phyloP scores from a whole-genome alignment of 2,329 filamentous ascomycete species.

The Fusarium solani-melongenae region DNA sequence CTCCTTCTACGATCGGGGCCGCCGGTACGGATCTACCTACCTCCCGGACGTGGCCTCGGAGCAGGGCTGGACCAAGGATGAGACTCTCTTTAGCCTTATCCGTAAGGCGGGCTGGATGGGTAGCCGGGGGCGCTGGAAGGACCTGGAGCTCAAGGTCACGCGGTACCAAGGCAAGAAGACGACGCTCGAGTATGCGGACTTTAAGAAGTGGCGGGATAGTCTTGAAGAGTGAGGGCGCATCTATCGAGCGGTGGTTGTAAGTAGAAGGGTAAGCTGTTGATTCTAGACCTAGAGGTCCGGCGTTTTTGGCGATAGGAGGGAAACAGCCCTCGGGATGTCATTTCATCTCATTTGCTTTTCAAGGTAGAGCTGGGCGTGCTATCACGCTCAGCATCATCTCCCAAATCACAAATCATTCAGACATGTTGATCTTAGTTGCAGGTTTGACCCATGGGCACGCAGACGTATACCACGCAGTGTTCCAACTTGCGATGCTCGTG shows the following conservation, averaged over 20 bases:
- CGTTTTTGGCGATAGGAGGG: slow-evolving; percentile 33
- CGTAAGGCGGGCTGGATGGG: slow-evolving; percentile 94
- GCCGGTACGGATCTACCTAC: slow-evolving; percentile 87
- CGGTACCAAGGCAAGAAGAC: slow-evolving; percentile 89
- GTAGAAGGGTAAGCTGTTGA: slow-evolving; percentile 38
- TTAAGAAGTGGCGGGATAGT: slow-evolving; percentile 84
- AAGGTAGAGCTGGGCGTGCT: slow-evolving; percentile 30
- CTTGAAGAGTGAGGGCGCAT: slow-evolving; percentile 50
- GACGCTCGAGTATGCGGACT: slow-evolving; percentile 76
- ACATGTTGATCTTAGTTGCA: slow-evolving; percentile 28
- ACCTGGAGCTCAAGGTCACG: slow-evolving; percentile 81
- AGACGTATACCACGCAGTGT: not conserved
- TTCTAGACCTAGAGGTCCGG: slow-evolving; percentile 43
- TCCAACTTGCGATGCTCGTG: not conserved
- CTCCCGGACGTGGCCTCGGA: slow-evolving; percentile 91
- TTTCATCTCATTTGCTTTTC: slow-evolving; percentile 23
- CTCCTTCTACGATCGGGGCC: slow-evolving; percentile 78
- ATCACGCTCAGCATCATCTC: slow-evolving; percentile 18
- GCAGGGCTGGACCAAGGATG: slow-evolving; percentile 95
- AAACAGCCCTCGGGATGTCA: slow-evolving; percentile 15
- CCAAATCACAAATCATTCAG: slow-evolving; percentile 26
- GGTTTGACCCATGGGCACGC: slow-evolving; percentile 9
- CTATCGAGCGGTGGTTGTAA: not conserved
- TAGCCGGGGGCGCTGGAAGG: slow-evolving; percentile 81
- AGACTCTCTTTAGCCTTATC: slow-evolving; percentile 90